These are phyloP conservation scores for Polychaeton citri DNA, from an alignment of 2,329 filamentous ascomycete species.

Conservation along the genomic window DNA sequence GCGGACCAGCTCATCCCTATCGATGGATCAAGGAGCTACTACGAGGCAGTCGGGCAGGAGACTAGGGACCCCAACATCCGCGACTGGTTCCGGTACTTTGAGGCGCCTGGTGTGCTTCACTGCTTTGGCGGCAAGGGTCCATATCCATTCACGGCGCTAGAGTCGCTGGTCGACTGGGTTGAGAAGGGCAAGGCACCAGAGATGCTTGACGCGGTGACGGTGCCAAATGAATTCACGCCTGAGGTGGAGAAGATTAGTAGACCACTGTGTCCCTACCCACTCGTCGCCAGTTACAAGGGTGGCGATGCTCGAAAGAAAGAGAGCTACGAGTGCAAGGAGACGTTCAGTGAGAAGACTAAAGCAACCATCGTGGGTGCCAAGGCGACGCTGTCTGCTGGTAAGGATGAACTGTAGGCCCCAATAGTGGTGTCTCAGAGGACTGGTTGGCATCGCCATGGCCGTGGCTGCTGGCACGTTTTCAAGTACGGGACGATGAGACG, in stretches of 20 bases:
- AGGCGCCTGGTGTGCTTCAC: constrained; percentile 26
- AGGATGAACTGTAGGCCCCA: too few relatives aligned
- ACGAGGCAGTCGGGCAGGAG: constrained; percentile 16
- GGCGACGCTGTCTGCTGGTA: too few relatives aligned
- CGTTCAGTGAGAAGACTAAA: too few relatives aligned
- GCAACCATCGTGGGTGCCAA: too few relatives aligned
- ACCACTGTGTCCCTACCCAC: constrained; percentile 10
- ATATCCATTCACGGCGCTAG: constrained; percentile 9
- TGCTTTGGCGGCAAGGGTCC: constrained; percentile 20
- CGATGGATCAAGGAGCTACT: constrained; percentile 25
- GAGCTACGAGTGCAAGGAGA: constrained; percentile 10
- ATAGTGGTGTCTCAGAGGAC: too few relatives aligned
- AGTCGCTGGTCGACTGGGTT: constrained; percentile 15
- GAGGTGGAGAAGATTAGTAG: constrained; percentile 1
- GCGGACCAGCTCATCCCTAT: constrained; percentile 26
- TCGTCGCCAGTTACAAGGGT: constrained; percentile 8
- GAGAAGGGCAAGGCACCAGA: constrained; percentile 17
- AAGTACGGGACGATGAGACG: too few relatives aligned
- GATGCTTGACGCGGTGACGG: constrained; percentile 6
- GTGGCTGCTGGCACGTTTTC: too few relatives aligned
- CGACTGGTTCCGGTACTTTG: constrained; percentile 26
- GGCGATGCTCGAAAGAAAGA: constrained; percentile 6
- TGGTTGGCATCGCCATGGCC: too few relatives aligned
- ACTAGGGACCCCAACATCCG: constrained; percentile 11
- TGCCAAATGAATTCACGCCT: constrained; percentile 1